Percentiles rank a stretch among this genome's conserved stretches.
Conservation (phyloP, 805 yeast genomes). For the Tetrapisispora namnaoensis region DNA sequence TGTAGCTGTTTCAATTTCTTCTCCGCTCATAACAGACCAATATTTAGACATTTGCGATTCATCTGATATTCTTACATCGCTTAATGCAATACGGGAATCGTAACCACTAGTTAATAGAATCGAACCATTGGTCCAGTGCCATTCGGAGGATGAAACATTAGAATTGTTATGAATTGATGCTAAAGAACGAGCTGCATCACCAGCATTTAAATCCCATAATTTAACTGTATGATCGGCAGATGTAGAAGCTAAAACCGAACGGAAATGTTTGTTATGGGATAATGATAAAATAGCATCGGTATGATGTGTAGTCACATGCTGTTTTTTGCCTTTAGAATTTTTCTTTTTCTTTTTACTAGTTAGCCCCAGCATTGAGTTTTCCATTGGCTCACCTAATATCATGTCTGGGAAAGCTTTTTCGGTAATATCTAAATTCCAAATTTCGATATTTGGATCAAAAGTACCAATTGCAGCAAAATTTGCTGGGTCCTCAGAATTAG, state of each 20-base stretch:
- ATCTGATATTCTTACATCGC: conserved; percentile 73
- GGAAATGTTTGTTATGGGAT: conserved; percentile 69
- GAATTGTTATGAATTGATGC: conserved; percentile 58
- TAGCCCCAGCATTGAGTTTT: conserved; percentile 28
- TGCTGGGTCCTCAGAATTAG: conserved; percentile 46
- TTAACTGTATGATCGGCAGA: conserved; percentile 94
- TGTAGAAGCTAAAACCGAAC: conserved; percentile 83
- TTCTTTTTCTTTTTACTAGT: conserved; percentile 39
- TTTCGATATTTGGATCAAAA: conserved; percentile 93
- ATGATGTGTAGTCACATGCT: conserved; percentile 65
- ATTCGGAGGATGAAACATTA: conserved; percentile 74
- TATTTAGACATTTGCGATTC: conserved; percentile 48
- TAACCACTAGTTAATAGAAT: conserved; percentile 86
- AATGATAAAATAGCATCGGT: conserved; percentile 89
- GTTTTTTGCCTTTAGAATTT: conserved; percentile 40
- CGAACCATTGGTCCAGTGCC: conserved; percentile 67
- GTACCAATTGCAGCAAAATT: conserved; percentile 96
- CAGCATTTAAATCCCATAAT: conserved; percentile 81
- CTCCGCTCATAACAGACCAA: conserved; percentile 53
- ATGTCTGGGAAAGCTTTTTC: conserved; percentile 93
- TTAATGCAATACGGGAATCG: conserved; percentile 70
- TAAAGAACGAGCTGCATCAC: conserved; percentile 70
- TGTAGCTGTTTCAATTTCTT: conserved; percentile 74
- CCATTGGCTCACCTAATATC: conserved; percentile 71
- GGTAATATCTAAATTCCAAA: conserved; percentile 89